Base-by-base conservation (phyloP, 176 grass and related monocot genomes). In the Pontederia crassipes region DNA sequence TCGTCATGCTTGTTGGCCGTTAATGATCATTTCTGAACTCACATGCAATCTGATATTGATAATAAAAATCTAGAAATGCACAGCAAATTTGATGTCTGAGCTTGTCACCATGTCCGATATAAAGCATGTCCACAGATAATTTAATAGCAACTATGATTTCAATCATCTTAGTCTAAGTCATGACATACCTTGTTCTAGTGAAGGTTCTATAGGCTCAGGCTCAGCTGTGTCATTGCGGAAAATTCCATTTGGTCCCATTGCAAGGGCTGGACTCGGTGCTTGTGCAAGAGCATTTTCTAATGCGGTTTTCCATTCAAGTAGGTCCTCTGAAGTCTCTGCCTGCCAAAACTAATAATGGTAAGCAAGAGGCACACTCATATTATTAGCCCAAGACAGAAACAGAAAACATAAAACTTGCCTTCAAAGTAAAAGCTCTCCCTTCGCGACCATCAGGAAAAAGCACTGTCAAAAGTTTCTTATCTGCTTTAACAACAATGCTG, bases 401-500 rank as follows among this genome's bases (percentile, higher is more conserved):
- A 59, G 52, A 13, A n/a, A 45, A 40, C 16, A 46, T 29, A 4
- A 26, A 13, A 61, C 29, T 47, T 82, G 83, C 93, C 87, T 98
- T 98, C 55, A 98, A 71, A 48, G 93, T 88, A 77, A 98, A 92
- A 74, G 84, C 81, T 62, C 87, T 80, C 17, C 83, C 86, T 15
- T 89, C 89, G 32, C 50, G 87, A 29, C 82, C 86, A 91, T 98
- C 93, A 67, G 87, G 87, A 88, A 98, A 98, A 67, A 82, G 54
- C 48, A 98, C 84, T 35, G 84, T 98, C 58, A 98, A 78, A 62
- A 92, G 77, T 75, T 92, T 98, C 72, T 74, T 98, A 46, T 98
- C 93, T 88, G 86, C 87, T 82, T 98, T 98, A 59, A 98, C 76
- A 49, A 85, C 87, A 79, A 98, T 84, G 85, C 93, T 98, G 77